Conservation (phyloP, 306 rosid species). For the Chamaecrista fasciculata region DNA sequence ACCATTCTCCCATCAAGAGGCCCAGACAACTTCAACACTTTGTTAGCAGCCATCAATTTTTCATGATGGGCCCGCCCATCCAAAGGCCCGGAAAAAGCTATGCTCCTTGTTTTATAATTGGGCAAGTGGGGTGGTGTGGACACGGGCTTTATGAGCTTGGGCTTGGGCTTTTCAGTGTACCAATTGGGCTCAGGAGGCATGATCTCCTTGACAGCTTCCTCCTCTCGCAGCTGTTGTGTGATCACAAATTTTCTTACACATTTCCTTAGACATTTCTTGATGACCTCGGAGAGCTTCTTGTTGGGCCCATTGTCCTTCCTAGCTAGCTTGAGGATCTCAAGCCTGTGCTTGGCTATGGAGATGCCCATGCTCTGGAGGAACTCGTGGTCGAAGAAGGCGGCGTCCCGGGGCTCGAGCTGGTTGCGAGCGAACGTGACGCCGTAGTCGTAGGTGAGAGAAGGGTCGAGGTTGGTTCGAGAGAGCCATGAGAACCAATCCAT, state of each 20-base stretch:
- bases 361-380: slow-evolving; percentile 89
- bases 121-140: slow-evolving; percentile 15
- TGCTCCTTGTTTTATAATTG: slow-evolving; percentile 36
- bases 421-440: slow-evolving; percentile 72
- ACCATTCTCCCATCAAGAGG: slow-evolving; percentile 69
- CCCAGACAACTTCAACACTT: slow-evolving; percentile 57
- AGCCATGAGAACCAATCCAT: slow-evolving; percentile 99
- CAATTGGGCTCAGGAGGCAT: slow-evolving; percentile 28
- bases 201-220: too few relatives aligned
- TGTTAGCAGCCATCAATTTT: slow-evolving; percentile 15
- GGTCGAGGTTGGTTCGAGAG: slow-evolving; percentile 67
- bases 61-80: slow-evolving; percentile 53
- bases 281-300: slow-evolving; percentile 37
- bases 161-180: slow-evolving; percentile 48
- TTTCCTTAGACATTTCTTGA: slow-evolving; percentile 53
- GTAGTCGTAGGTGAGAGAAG: slow-evolving; percentile 64
- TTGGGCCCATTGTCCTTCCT: slow-evolving; percentile 39
- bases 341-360: slow-evolving; percentile 82
- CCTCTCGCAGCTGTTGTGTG: slow-evolving; percentile 17
- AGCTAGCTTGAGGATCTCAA: slow-evolving; percentile 83
- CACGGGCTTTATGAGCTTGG: slow-evolving; percentile 24
- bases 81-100: slow-evolving; percentile 82
- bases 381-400: slow-evolving; percentile 70
- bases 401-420: slow-evolving; percentile 60
- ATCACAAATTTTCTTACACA: slow-evolving; percentile 43